Conservation (phyloP, 169 alveolate species). For the Ophryocystis elektroscirrha region DNA sequence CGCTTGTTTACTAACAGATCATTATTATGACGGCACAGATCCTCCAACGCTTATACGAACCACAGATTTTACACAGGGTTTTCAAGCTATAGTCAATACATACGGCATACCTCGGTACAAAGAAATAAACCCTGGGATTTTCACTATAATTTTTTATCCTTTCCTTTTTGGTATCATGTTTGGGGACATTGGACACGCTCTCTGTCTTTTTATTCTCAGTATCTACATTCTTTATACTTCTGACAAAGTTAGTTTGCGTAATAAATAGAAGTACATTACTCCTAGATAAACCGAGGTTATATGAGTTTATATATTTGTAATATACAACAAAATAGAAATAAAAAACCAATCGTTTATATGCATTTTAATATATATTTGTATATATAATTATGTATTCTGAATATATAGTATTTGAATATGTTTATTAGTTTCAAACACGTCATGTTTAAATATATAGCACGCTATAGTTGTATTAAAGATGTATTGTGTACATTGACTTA, state of each 20-base stretch:
- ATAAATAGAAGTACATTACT: too few species aligned
- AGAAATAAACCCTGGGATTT: conserved; percentile 90
- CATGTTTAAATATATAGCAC: too few species aligned
- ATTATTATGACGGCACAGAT: too few species aligned
- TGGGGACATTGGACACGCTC: conserved; percentile 99
- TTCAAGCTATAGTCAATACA: conserved; percentile 78
- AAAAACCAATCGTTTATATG: too few species aligned
- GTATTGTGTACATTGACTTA: too few species aligned
- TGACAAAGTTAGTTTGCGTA: too few species aligned
- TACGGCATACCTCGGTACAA: conserved; percentile 95
- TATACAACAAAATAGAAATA: too few species aligned
- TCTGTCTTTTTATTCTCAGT: too few species aligned
- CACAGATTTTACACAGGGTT: conserved; percentile 64
- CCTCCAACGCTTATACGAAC: conserved; percentile 85
- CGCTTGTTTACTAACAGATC: conserved; percentile 45
- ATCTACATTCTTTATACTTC: too few species aligned
- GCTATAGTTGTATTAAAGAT: too few species aligned
- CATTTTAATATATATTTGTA: conserved; percentile 61
- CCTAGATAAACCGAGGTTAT: too few species aligned
- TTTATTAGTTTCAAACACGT: conserved; percentile 32
- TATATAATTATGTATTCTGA: conserved; percentile 44
- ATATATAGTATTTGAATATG: conserved; percentile 29
- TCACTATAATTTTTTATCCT: conserved; percentile 91
- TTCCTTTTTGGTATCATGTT: conserved; percentile 98
- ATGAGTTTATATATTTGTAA: too few species aligned